These are phyloP conservation scores for Echinochloa phyllopogon DNA, from an alignment of 176 grass and related monocot genomes.

Conservation along the genomic window DNA sequence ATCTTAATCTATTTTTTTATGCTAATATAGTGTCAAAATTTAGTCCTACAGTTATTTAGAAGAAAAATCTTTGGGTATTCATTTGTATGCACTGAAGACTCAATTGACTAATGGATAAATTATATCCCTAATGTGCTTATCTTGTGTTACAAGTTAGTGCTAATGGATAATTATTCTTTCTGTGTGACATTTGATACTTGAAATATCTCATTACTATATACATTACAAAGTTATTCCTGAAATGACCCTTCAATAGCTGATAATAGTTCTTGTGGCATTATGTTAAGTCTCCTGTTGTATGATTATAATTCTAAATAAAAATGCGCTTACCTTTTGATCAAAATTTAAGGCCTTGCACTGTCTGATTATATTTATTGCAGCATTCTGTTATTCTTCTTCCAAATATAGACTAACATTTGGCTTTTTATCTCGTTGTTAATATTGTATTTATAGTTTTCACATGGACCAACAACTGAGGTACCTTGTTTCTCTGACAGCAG, in stretches of 20 bases:
- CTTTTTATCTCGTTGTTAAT: slow-evolving; percentile 3
- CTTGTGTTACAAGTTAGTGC: not conserved
- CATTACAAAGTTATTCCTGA: not conserved
- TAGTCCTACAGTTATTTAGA: not conserved
- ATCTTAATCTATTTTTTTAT: not conserved
- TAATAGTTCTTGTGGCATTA: not conserved
- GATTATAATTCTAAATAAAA: not conserved
- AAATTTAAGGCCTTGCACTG: not conserved
- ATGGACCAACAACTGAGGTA: slow-evolving; percentile 20
- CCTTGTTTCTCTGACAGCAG: slow-evolving; percentile 50
- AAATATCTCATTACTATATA: not conserved
- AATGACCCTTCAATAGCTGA: not conserved
- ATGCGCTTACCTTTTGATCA: not conserved
- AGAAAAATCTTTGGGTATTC: not conserved
- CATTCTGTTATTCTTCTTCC: not conserved
- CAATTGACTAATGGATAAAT: not conserved
- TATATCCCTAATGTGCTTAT: not conserved
- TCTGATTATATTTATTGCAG: not conserved
- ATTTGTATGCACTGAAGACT: not conserved
- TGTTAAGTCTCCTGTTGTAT: not conserved
- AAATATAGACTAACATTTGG: not conserved
- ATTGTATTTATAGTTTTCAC: slow-evolving; percentile 4
- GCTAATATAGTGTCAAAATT: not conserved
- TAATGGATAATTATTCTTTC: not conserved
- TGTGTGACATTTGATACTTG: not conserved